Conservation (phyloP, 306 rosid genomes). For the Trifolium repens region DNA sequence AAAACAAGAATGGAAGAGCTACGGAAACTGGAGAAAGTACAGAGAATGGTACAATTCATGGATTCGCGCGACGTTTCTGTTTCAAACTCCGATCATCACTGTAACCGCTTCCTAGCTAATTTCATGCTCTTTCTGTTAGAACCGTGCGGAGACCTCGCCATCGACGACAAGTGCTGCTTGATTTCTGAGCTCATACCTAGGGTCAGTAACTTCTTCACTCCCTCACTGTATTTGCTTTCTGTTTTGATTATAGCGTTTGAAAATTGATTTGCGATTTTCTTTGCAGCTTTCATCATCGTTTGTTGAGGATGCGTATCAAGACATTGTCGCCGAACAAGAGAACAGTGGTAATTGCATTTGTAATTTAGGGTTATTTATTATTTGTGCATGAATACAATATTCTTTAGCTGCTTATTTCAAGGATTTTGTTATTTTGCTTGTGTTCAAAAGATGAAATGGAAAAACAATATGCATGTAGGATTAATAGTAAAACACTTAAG, state of each 20-base stretch:
- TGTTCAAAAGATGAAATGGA: not conserved
- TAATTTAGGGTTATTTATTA: not conserved
- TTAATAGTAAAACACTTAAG: not conserved
- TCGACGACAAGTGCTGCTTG: conserved; percentile 58
- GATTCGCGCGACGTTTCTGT: conserved; percentile 47
- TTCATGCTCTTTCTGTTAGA: conserved; percentile 59
- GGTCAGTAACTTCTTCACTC: conserved; percentile 41
- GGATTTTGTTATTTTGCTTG: not conserved
- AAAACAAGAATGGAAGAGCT: conserved; percentile 54
- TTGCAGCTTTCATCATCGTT: conserved; percentile 66
- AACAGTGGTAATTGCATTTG: conserved; percentile 27
- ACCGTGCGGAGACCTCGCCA: conserved; percentile 72
- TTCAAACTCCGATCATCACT: conserved; percentile 35
- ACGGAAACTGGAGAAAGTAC: conserved; percentile 63
- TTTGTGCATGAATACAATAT: not conserved
- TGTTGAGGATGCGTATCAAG: conserved; percentile 60
- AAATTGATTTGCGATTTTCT: not conserved
- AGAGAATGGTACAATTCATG: conserved; percentile 51
- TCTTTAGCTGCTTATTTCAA: conserved; percentile 2
- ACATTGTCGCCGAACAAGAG: conserved; percentile 40
- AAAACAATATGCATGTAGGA: not conserved
- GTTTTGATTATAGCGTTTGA: not conserved
- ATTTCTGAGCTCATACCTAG: conserved; percentile 59
- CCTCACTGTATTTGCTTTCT: not conserved
- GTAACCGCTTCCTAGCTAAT: conserved; percentile 62